Evolutionary conservation across 2,329 filamentous ascomycete genomes (phyloP).

Genomic region (Calcarisporium arbuscula): DNA sequence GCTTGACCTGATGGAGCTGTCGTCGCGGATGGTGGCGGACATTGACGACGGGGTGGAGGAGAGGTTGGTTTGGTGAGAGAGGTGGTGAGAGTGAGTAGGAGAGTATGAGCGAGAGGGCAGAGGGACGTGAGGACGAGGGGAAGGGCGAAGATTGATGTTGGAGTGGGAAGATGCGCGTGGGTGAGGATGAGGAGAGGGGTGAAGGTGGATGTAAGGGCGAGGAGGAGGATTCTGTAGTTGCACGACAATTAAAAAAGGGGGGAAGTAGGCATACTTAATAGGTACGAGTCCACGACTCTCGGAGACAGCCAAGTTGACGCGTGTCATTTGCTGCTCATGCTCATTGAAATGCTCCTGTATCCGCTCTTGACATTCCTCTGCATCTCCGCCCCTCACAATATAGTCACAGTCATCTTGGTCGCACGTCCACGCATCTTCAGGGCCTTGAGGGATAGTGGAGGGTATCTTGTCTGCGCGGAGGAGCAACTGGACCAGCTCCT

Average conservation of each 20-base stretch:
- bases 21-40: conserved; percentile 3
- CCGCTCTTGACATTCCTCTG: conserved; percentile 44
- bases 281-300: conserved; percentile 51
- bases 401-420: conserved; percentile 57
- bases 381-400: conserved; percentile 56
- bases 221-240: conserved; percentile 13
- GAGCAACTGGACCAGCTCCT: conserved; percentile 18
- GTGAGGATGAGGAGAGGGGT: conserved; percentile 5
- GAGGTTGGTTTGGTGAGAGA: not conserved
- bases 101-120: not conserved
- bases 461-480: conserved; percentile 45
- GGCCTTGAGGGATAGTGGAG: conserved; percentile 43
- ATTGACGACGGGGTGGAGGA: not conserved
- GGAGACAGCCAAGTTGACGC: conserved; percentile 46
- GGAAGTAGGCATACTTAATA: conserved; percentile 45
- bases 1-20: too few relatives aligned
- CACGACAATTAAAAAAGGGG: conserved; percentile 26
- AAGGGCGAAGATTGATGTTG: too few relatives aligned
- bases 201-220: conserved; percentile 4
- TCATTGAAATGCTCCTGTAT: conserved; percentile 55
- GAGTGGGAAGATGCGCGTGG: conserved; percentile 1
- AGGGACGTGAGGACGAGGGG: too few relatives aligned
- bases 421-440: conserved; percentile 61
- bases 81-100: too few relatives aligned
- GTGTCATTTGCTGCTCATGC: conserved; percentile 50